These are phyloP conservation scores for Canavalia gladiata DNA, from an alignment of 306 rosid species.

Conservation along the genomic window DNA sequence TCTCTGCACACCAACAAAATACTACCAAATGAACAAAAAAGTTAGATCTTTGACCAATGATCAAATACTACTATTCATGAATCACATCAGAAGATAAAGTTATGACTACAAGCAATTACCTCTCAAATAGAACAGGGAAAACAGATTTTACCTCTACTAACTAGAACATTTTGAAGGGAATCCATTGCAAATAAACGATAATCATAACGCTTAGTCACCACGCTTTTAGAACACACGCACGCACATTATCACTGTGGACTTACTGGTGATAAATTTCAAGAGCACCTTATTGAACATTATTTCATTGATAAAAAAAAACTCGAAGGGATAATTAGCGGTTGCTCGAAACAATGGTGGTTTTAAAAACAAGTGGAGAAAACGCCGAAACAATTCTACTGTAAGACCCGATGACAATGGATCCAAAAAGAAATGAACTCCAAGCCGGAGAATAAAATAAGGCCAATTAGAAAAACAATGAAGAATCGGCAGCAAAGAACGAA, in stretches of 20 bases:
- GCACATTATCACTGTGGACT: background rate
- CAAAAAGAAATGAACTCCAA: slow-evolving; percentile 8
- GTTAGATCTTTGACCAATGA: background rate
- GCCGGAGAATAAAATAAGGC: background rate
- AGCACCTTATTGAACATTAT: background rate
- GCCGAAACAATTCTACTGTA: background rate
- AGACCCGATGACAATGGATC: slow-evolving; percentile 34
- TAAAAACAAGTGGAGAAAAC: background rate
- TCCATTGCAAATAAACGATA: slow-evolving; percentile 19
- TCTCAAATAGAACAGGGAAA: slow-evolving; percentile 16
- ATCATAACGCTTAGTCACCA: slow-evolving; percentile 4
- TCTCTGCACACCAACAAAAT: slow-evolving; percentile 42
- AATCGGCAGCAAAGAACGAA: background rate
- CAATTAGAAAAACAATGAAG: background rate
- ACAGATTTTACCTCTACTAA: slow-evolving; percentile 7
- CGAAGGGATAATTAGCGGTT: background rate
- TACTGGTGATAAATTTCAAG: background rate
- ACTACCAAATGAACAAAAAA: slow-evolving; percentile 4
- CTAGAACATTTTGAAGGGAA: slow-evolving; percentile 30
- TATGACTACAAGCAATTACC: background rate
- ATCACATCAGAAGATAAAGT: slow-evolving; percentile 19
- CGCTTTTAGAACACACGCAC: background rate
- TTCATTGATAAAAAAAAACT: background rate
- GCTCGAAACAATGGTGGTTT: slow-evolving; percentile 12
- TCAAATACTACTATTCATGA: slow-evolving; percentile 21